phyloP scores from a whole-genome alignment of 495 filamentous ascomycete genomes.

The Geoglossum glabrum region DNA sequence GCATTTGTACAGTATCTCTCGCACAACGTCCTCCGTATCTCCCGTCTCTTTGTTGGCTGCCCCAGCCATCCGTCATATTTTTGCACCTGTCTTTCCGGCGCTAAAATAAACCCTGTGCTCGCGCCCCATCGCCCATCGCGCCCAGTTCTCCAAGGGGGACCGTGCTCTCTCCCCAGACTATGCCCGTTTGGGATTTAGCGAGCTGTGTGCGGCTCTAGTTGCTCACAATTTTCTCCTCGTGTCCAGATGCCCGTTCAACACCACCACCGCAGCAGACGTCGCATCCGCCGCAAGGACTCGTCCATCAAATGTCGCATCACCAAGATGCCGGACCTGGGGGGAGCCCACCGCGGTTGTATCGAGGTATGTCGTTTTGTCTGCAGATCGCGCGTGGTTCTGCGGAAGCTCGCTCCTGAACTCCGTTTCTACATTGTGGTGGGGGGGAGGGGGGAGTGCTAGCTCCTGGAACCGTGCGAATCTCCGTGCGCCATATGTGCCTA shows the following conservation, averaged over 20 bases:
- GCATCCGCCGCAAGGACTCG: not conserved
- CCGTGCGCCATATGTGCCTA: not conserved
- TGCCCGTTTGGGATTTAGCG: not conserved
- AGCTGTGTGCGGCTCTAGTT: not conserved
- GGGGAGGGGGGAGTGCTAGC: not conserved
- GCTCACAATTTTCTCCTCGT: not conserved
- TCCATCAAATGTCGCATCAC: constrained; percentile 1
- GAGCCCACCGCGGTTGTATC: not conserved
- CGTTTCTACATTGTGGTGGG: not conserved
- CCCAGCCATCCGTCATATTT: not conserved
- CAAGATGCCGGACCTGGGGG: not conserved
- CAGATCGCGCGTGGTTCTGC: not conserved
- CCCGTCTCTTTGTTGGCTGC: not conserved
- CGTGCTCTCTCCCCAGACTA: not conserved
- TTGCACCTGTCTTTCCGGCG: not conserved
- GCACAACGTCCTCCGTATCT: not conserved
- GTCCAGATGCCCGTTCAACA: not conserved
- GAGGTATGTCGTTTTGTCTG: not conserved
- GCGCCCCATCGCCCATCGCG: not conserved
- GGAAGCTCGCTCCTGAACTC: too few relatives aligned
- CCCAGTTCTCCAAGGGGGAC: not conserved
- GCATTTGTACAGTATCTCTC: not conserved
- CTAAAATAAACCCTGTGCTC: not conserved
- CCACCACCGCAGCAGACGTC: not conserved
- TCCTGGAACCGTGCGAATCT: not conserved